Evolutionary conservation across 2,329 filamentous ascomycete species (phyloP), one percentile per base, ranked within the genome.

Genomic region (Ophiocordyceps camponoti-rufipedis): DNA sequence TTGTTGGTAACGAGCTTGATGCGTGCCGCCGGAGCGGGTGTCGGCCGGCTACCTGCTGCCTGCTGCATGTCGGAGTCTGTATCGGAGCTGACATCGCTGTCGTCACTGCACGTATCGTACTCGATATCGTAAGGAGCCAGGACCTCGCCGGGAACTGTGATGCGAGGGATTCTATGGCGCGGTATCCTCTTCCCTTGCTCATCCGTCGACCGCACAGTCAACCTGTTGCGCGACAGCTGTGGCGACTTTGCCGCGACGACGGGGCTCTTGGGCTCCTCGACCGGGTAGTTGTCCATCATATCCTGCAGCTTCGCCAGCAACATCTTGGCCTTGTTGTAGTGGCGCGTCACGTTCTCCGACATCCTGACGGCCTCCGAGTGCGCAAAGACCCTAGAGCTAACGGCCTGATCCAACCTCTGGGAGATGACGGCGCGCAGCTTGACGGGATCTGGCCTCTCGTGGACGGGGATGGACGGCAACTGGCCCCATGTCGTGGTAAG

Each of bases 101-200:
- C 68, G 19, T 70, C 72, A 42, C 64, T 72, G 48, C 70, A 75
- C 1, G 68, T 65, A 44, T 78, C 74, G 55, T 77, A 78, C 48
- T 78, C 74, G 23, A 80, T 60, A 46, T 81, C 77, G 53, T 79
- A 80, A 0, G 77, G 77, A 1, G 77, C 75, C 42, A 80, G 64
- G 9, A 81, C 77, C 55, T 81, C 76, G 41, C 77, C 77, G 1
- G 77, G 77, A 11, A 81, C 75, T 2, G 75, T 80, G 42, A 81
- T 79, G 40, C 72, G 67, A 6, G 76, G 74, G 5, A 71, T 66
- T 32, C 59, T 60, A 13, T 62, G 69, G 16, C 66, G 64, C 31
- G 64, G 66, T 31, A 65, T 59, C 53, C 64, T 72, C 45, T 70
- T 65, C 5, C 63, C 68, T 33, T 66, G 65, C 44, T 62, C 63